These are phyloP conservation scores for Odontarrhena argentea DNA, from an alignment of 345 rosid genomes.

Conservation along the genomic window DNA sequence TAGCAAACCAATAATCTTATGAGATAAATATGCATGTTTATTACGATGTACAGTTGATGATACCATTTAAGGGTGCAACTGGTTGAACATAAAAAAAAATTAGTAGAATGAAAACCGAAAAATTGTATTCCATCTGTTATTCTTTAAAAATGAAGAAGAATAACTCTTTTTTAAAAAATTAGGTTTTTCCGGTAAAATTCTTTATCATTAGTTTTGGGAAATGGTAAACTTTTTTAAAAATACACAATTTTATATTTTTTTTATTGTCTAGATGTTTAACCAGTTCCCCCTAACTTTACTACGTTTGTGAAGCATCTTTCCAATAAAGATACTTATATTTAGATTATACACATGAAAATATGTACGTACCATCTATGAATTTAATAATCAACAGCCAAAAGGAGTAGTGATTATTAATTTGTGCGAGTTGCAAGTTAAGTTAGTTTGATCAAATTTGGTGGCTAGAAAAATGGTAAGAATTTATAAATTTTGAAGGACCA, in stretches of 20 bases:
- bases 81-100: no score
- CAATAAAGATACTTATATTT: not conserved
- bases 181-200: no score
- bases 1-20: slow-evolving; percentile 3
- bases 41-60: not conserved
- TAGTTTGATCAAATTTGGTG: slow-evolving; percentile 23
- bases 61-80: no score
- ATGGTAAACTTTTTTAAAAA: no score
- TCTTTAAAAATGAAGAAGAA: no score
- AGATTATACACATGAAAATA: not conserved
- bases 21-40: not conserved
- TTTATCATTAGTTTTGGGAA: no score
- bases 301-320: not conserved
- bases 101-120: no score
- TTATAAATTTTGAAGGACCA: slow-evolving; percentile 28
- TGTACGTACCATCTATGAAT: not conserved
- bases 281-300: no score
- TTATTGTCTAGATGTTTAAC: no score
- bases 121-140: no score
- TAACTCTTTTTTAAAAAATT: no score
- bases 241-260: no score
- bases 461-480: slow-evolving; percentile 20
- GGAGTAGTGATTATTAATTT: not conserved
- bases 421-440: not conserved
- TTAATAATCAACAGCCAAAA: not conserved